phyloP scores from a whole-genome alignment of 225 moss, liverwort and hornwort genomes.

The Takakia lepidozioides region DNA sequence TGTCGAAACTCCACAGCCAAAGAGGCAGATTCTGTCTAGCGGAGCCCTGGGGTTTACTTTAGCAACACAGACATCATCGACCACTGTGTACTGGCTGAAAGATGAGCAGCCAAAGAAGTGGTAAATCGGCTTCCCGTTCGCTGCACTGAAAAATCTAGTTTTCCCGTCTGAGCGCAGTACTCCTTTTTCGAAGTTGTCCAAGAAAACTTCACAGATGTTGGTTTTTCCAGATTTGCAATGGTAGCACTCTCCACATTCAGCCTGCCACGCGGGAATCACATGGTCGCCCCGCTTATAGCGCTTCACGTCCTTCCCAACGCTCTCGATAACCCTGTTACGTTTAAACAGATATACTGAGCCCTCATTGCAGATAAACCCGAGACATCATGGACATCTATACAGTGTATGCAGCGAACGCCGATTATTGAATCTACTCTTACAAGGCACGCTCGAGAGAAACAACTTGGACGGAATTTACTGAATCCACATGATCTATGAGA shows the following conservation, averaged over 20 bases:
- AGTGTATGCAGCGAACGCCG: too few relatives aligned
- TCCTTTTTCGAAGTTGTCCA: not conserved
- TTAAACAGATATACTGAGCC: not conserved
- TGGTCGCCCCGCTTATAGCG: slow-evolving; percentile 14
- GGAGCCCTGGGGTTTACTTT: slow-evolving; percentile 13
- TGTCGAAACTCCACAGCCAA: slow-evolving; percentile 15
- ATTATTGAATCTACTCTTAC: not conserved
- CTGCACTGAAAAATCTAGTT: slow-evolving; percentile 4
- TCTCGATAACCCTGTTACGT: slow-evolving; percentile 25
- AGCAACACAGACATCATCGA: slow-evolving; percentile 8
- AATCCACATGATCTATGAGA: too few relatives aligned
- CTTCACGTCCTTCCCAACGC: slow-evolving; percentile 18
- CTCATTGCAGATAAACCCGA: not conserved
- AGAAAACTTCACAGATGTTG: slow-evolving; percentile 6
- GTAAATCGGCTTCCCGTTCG: slow-evolving; percentile 12
- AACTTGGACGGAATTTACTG: not conserved
- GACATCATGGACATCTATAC: not conserved
- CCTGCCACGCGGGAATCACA: slow-evolving; percentile 12
- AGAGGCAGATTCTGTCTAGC: slow-evolving; percentile 11
- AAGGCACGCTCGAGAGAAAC: not conserved
- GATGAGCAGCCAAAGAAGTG: slow-evolving; percentile 7
- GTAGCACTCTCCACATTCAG: slow-evolving; percentile 9
- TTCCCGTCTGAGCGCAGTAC: not conserved
- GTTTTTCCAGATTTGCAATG: slow-evolving; percentile 5
- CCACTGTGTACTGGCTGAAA: slow-evolving; percentile 23